Conservation (phyloP, 495 filamentous ascomycete genomes). For the Aspergillus steynii region DNA sequence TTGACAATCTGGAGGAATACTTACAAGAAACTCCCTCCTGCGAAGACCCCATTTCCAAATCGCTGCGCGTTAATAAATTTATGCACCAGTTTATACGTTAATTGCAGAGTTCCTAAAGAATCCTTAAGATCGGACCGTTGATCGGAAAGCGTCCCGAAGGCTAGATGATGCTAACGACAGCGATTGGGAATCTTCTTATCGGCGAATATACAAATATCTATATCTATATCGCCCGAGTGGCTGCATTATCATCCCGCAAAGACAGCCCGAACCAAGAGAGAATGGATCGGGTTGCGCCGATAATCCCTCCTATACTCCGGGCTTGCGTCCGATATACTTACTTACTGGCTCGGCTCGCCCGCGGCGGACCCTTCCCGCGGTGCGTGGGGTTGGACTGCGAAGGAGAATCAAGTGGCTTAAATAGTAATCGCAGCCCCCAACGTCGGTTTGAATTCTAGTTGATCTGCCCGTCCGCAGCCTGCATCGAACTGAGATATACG, state of each 20-base stretch:
- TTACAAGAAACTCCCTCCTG: too few species aligned
- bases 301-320: background rate
- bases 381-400: slow-evolving; percentile 6
- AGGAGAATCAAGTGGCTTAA: background rate
- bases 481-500: background rate
- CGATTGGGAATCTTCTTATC: background rate
- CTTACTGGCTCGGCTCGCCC: slow-evolving; percentile 9
- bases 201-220: too few species aligned
- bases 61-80: too few species aligned
- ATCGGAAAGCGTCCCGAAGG: background rate
- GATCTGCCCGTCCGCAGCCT: background rate
- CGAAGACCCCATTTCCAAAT: too few species aligned
- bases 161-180: background rate
- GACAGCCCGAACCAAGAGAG: too few species aligned
- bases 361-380: slow-evolving; percentile 14
- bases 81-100: background rate
- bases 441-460: background rate
- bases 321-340: background rate
- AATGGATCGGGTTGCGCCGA: too few species aligned
- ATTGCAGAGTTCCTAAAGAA: background rate
- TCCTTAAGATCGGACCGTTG: background rate
- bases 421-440: background rate
- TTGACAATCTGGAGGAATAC: too few species aligned
- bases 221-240: too few species aligned
- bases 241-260: too few species aligned